Evolutionary conservation across 192 early-diverging fungal species (phyloP), one percentile per base, ranked within the genome.

Genomic region (Coemansia sp.): DNA sequence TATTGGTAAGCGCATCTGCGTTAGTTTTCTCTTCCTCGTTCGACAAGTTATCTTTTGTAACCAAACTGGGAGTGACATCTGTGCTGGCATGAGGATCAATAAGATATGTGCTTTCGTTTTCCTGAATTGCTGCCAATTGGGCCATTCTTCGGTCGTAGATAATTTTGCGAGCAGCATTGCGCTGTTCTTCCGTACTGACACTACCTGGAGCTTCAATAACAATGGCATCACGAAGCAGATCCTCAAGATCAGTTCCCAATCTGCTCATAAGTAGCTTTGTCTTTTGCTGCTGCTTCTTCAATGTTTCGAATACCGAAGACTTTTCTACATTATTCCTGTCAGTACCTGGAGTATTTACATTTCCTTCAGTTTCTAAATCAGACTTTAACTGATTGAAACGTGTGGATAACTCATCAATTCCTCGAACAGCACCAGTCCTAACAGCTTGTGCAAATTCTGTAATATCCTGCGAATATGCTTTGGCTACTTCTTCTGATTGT

Each of bases 101-200:
- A 50, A 80, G 57, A 61, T 68, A 82, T 7, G 80, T 82, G 63
- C 53, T 63, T 27, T 64, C 59, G 2, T 57, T 56, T 51, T 82
- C 75, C 50, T 70, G 67, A 31, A 77, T 67, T 3, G 68, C 62
- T 6, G 75, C 75, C 42, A 82, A 27, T 33, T 74, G 75, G 0
- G 80, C 80, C 75, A 77, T 82, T 23, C 72, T 67, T 5, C 80
- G 63, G 62, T 82, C 80, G 27, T 82, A 82, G 27, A 82, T 68
- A 32, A 82, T 66, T 46, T 71, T 77, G 27, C 74, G 70, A 3
- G 79, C 79, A 0, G 75, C 61, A 3, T 31, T 52, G 2, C 50
- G 60, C 54, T 82, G 74, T 62, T 82, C 74, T 62, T 72, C 67
- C 2, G 79, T 76, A 61, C 67, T 63, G 19, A 25, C 54, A 50